Base-by-base conservation (phyloP, 805 yeast genomes). In the Candida sithepensis region DNA sequence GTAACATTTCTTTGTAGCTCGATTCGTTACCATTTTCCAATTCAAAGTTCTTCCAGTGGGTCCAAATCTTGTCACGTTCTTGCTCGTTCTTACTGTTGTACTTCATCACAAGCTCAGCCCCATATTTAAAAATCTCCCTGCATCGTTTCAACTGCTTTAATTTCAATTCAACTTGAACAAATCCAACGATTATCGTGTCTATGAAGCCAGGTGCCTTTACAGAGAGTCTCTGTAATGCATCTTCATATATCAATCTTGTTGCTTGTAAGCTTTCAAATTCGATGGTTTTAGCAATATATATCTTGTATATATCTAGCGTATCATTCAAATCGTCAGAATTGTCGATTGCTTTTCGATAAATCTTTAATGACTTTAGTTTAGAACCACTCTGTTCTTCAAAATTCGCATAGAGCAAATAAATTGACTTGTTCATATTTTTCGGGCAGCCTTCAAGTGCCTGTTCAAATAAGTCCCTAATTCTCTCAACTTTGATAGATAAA, bases 401-500 rank as follows among this genome's bases (percentile, higher is more conserved):
- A 32, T 80, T 66, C 2, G 84, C 78, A 59, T 85, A 88, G 33
- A 78, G 56, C 1, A 81, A 47, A 52, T 71, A 75, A 0, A 88
- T 66, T 0, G 79, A 62, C 47, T 76, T 75, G 41, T 75, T 69
- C n/a, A 72, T 57, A 20, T 72, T 64, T 0, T 65, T 43, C 0
- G 87, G 85, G 52, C 87, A 73, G 1, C 62, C 69, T 4, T 68
- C 70, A 3, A 87, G 55, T 4, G 89, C 77, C 39, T 81, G 79
- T 42, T 88, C 96, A 66, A 87, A 90, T 14, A 85, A 58, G 48
- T 87, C 96, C 33, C 96, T 69, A 5, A 86, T 65, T 51, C 84
- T 66, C 53, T 84, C 89, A 2, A 68, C 47, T 2, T 71, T 64
- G 20, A 76, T 52, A 10, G 66, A 54, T 28, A 70, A 50, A 38